Base-by-base conservation (phyloP, 179 eudicot genomes). In the Sideroxylon spinosum region DNA sequence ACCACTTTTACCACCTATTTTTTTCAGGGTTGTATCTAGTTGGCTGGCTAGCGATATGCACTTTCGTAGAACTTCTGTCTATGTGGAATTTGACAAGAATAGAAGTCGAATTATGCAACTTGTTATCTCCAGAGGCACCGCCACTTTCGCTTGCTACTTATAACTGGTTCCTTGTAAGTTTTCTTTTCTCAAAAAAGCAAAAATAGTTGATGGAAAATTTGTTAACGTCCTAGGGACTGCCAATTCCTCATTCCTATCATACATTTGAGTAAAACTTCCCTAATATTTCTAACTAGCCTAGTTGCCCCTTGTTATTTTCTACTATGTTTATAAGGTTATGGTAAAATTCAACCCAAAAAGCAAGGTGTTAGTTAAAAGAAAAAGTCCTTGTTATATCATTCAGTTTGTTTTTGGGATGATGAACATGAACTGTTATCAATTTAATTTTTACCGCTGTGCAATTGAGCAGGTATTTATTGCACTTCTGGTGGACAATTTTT, bases 21-120 rank as follows among this genome's bases (percentile, higher is more conserved):
- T 73, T 76, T 78, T 71, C 90, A 95, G 99, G 99, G 78, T 81
- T 90, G 85, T 25, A 76, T 62, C 84, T 89, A 81, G 92, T 76
- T 37, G 89, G 90, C 19, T 76, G 88, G 77, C 86, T 88, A 81
- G 92, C 91, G 20, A 73, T 82, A 69, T 95, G 94, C 86, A 93
- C 98, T 20, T 44, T 86, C 56, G 59, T 89, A 57, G 99, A 95
- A 86, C 91, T 95, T 70, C 91, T 93, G 66, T 95, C 99, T 75
- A 93, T 95, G 99, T 92, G 99, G 98, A 95, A 93, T 81, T 85
- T 95, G 87, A 95, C 97, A 52, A 89, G 95, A 87, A 82, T 95
- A 61, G 99, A 95, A 88, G 98, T 95, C 73, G 88, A 88, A 63
- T 76, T 95, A 52, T 95, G 99, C 91, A 93, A 93, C 86, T 76